These are phyloP conservation scores for Teratosphaeria gauchensis DNA, from an alignment of 2,329 filamentous ascomycete genomes.

Conservation along the genomic window DNA sequence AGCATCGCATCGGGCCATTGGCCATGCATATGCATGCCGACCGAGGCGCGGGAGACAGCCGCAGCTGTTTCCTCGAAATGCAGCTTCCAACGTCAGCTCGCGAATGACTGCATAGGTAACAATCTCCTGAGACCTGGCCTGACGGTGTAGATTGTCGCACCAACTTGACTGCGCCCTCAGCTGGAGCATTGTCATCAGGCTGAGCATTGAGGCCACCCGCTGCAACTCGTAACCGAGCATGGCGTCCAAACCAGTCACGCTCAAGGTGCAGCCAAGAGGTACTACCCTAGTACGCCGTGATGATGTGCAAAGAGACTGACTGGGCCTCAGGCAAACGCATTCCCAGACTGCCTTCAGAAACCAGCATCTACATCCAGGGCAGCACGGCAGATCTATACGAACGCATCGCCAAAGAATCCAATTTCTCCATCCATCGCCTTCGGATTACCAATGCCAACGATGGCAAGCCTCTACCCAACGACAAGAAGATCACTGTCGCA, in stretches of 20 bases:
- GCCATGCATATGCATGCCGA: not conserved
- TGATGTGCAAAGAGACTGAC: not conserved
- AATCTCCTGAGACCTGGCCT: not conserved
- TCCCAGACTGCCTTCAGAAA: slow-evolving; percentile 47
- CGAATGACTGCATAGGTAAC: not conserved
- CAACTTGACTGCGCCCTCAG: not conserved
- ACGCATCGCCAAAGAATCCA: slow-evolving; percentile 44
- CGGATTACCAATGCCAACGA: slow-evolving; percentile 57
- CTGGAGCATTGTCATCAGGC: not conserved
- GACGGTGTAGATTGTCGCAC: not conserved
- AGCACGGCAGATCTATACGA: slow-evolving; percentile 48
- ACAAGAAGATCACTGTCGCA: slow-evolving; percentile 42
- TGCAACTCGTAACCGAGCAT: slow-evolving; percentile 13
- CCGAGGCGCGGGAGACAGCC: not conserved
- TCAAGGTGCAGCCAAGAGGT: slow-evolving; percentile 37
- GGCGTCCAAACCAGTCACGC: slow-evolving; percentile 31
- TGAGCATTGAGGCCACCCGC: not conserved
- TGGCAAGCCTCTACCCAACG: slow-evolving; percentile 48
- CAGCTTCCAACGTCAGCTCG: not conserved
- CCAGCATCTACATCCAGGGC: slow-evolving; percentile 43
- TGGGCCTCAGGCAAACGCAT: slow-evolving; percentile 46
- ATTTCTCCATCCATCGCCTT: slow-evolving; percentile 49
- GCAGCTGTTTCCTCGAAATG: not conserved
- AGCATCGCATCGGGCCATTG: not conserved
- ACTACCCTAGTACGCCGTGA: slow-evolving; percentile 1